Percentiles rank a stretch among this genome's conserved stretches.
Conservation (phyloP, 768 basidiomycete species). For the Lactifluus echinatus region DNA sequence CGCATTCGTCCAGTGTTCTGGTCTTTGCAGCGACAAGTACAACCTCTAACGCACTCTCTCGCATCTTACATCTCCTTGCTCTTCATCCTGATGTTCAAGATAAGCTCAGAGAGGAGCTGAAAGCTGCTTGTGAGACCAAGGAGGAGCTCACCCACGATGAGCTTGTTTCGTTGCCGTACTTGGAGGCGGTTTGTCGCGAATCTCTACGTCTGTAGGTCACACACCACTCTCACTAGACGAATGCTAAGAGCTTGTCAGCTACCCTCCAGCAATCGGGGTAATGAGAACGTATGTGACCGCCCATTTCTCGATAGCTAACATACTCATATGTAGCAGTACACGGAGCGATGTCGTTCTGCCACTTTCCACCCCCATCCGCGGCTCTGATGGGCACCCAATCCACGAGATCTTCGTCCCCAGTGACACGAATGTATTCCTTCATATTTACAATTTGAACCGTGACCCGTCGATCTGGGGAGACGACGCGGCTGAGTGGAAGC, state of each 20-base stretch:
- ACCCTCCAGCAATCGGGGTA: too few relatives aligned
- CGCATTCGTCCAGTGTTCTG: constrained; percentile 17
- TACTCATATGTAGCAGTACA: background rate
- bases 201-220: too few relatives aligned
- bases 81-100: constrained; percentile 22
- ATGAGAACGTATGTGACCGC: background rate
- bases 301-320: background rate
- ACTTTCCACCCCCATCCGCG: background rate
- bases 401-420: constrained; percentile 12
- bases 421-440: too few relatives aligned
- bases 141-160: constrained; percentile 27
- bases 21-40: constrained; percentile 26
- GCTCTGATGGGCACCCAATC: background rate
- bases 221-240: too few relatives aligned
- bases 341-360: background rate
- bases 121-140: constrained; percentile 12
- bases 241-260: too few relatives aligned
- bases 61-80: constrained; percentile 22
- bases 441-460: too few relatives aligned
- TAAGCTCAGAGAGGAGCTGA: too few relatives aligned
- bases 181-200: too few relatives aligned
- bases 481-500: constrained; percentile 36
- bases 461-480: constrained; percentile 31
- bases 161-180: constrained; percentile 21
- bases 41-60: constrained; percentile 3